Percentiles rank a stretch among this genome's conserved stretches.
Evolutionary conservation across 1,284 basidiomycete genomes (phyloP).

Genomic region (Coniferiporia weirii): DNA sequence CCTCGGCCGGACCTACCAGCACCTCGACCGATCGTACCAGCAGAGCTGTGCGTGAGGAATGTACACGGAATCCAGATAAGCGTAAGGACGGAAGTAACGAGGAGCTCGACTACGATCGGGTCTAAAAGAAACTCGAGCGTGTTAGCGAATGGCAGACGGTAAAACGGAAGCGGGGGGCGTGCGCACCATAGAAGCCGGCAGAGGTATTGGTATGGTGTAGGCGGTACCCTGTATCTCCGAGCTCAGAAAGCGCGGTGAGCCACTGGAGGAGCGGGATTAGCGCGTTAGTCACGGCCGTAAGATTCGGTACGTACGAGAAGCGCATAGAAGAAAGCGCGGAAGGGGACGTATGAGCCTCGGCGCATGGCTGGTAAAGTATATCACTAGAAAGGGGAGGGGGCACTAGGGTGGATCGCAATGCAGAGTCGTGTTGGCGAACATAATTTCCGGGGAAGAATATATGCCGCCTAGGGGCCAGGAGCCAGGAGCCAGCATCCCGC

Average conservation of each 20-base stretch:
- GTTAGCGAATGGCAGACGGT: background rate
- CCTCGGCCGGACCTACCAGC: background rate
- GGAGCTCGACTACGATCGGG: conserved; percentile 16
- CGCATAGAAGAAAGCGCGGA: too few species aligned
- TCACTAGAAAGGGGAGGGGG: too few species aligned
- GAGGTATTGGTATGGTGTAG: conserved; percentile 13
- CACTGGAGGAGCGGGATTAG: conserved; percentile 13
- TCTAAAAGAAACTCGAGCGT: background rate
- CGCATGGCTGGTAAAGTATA: too few species aligned
- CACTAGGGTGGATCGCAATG: too few species aligned
- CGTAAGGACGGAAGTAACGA: conserved; percentile 16
- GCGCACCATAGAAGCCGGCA: conserved; percentile 9
- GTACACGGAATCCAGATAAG: conserved; percentile 19
- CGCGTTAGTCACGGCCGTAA: background rate
- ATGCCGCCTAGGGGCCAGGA: too few species aligned
- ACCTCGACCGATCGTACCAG: too few species aligned
- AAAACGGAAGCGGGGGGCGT: background rate
- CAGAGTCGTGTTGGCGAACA: too few species aligned
- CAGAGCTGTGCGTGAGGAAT: background rate
- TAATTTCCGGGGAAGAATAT: too few species aligned
- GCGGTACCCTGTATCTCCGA: conserved; percentile 14
- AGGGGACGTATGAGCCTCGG: too few species aligned
- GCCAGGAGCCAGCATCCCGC: too few species aligned
- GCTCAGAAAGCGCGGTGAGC: conserved; percentile 5
- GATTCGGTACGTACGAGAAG: too few species aligned